A percentile compares a stretch with the other conserved stretches of the same genome.
phyloP scores from a whole-genome alignment of 768 basidiomycete species.

The Holtermannia corniformis region DNA sequence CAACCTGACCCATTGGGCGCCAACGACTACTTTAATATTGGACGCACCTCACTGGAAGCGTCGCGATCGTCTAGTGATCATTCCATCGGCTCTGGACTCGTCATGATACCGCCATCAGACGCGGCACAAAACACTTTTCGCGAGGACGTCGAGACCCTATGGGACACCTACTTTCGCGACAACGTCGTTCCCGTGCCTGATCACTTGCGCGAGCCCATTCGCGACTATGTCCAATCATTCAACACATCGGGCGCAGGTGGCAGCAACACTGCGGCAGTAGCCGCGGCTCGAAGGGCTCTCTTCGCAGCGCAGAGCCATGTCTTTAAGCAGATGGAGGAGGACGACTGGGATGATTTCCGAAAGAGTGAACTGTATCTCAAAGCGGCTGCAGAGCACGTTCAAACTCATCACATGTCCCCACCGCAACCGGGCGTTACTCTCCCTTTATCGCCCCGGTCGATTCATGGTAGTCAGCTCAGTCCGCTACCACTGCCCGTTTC shows the following conservation, averaged over 20 bases:
- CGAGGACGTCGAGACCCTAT: slow-evolving; percentile 83
- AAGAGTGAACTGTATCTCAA: slow-evolving; percentile 87
- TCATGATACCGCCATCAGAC: too few relatives aligned
- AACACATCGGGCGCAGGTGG: slow-evolving; percentile 45
- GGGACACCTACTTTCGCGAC: slow-evolving; percentile 73
- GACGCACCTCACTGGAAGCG: too few relatives aligned
- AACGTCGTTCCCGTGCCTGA: slow-evolving; percentile 50
- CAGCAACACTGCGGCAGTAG: slow-evolving; percentile 45
- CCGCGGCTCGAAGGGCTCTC: slow-evolving; percentile 64
- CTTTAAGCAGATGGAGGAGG: slow-evolving; percentile 72
- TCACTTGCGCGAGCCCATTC: slow-evolving; percentile 63
- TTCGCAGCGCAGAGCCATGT: slow-evolving; percentile 77
- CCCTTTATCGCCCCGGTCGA: too few relatives aligned
- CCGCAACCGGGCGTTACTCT: too few relatives aligned
- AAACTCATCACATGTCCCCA: neutral
- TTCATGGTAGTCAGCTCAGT: too few relatives aligned
- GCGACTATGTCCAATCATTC: slow-evolving; percentile 47
- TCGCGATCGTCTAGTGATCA: too few relatives aligned
- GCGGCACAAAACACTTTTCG: slow-evolving; percentile 56
- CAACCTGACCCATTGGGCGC: too few relatives aligned
- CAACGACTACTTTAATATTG: too few relatives aligned
- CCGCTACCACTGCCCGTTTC: too few relatives aligned
- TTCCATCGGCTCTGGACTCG: too few relatives aligned
- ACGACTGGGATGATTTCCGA: slow-evolving; percentile 82
- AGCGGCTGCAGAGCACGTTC: slow-evolving; percentile 53